These are phyloP conservation scores for Santalum album DNA, from an alignment of 164 flowering plant genomes.

Conservation along the genomic window DNA sequence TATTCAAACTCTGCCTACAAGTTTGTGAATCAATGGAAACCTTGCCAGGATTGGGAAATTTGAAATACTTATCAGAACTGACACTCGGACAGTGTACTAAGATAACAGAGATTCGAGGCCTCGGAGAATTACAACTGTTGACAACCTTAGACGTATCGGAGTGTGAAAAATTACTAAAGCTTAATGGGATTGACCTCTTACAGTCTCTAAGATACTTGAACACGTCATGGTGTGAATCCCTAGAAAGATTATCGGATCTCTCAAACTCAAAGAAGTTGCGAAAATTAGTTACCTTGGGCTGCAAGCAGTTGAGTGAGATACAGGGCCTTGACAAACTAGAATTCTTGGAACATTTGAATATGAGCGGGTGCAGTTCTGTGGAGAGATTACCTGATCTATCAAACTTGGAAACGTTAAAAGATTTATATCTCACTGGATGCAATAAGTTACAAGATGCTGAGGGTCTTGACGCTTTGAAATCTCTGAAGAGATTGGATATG, in stretches of 20 bases:
- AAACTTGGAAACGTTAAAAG: background rate
- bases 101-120: background rate
- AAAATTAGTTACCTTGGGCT: background rate
- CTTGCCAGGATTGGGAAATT: background rate
- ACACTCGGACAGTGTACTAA: background rate
- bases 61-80: background rate
- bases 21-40: conserved; percentile 2
- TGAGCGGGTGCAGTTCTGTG: background rate
- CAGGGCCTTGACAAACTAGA: background rate
- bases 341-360: background rate
- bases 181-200: background rate
- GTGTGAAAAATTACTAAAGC: background rate
- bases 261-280: background rate
- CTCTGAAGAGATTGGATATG: background rate
- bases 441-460: background rate
- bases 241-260: background rate
- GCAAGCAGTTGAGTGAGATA: background rate
- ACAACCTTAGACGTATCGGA: background rate
- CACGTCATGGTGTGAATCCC: background rate
- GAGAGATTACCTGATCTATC: background rate
- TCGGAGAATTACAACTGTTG: background rate
- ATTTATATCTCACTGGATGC: background rate
- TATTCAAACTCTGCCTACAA: background rate
- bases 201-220: background rate
- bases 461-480: background rate